phyloP scores from a whole-genome alignment of 176 grass and related monocot species.

The Ensete ventricosum region DNA sequence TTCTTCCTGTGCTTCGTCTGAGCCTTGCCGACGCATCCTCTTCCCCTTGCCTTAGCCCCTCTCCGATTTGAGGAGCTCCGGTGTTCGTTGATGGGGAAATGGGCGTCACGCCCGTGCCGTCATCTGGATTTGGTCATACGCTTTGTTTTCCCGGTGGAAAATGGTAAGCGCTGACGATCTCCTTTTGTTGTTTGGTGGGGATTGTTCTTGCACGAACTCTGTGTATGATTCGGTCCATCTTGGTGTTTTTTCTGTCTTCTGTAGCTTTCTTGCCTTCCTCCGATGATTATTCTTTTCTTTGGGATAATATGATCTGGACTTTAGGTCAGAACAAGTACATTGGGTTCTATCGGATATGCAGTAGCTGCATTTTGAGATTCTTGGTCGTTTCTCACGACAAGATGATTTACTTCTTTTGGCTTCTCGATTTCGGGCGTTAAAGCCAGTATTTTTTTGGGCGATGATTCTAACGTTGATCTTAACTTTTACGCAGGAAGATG shows the following conservation, averaged over 20 bases:
- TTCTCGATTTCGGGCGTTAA: background rate
- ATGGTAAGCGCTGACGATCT: background rate
- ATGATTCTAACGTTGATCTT: background rate
- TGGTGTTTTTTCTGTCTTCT: background rate
- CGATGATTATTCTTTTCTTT: background rate
- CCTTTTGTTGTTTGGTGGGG: background rate
- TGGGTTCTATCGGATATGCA: background rate
- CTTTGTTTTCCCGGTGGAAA: background rate
- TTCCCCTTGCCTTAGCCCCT: background rate
- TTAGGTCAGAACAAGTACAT: background rate
- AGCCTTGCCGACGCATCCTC: background rate
- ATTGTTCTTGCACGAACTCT: background rate
- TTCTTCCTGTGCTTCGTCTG: background rate
- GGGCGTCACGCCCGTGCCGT: background rate
- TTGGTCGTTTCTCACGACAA: background rate
- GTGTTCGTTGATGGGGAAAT: background rate
- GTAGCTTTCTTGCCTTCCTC: background rate
- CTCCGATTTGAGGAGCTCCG: background rate
- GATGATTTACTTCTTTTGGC: background rate
- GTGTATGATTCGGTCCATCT: background rate
- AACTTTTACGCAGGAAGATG: background rate
- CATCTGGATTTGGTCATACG: background rate
- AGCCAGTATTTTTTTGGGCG: background rate
- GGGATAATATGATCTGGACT: background rate
- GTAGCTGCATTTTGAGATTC: slow-evolving; percentile 1